A percentile compares a stretch with the other conserved stretches of the same genome.
phyloP scores from a whole-genome alignment of 495 filamentous ascomycete genomes.

The Trichoderma virens region DNA sequence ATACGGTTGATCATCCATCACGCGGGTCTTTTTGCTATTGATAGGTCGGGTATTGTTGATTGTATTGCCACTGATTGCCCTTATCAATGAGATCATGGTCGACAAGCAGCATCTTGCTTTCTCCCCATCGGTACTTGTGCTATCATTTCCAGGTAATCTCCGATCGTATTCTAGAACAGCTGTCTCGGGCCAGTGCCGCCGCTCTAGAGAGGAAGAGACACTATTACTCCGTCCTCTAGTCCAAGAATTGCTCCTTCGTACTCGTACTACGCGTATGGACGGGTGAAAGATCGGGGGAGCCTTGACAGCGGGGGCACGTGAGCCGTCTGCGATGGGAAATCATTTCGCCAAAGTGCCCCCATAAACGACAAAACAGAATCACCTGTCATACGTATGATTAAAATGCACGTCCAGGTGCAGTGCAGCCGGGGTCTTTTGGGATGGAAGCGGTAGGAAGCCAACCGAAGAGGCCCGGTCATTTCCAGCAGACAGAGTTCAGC shows the following conservation, averaged over 20 bases:
- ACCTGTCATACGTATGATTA: background rate
- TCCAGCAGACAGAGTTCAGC: constrained; percentile 7
- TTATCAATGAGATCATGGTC: too few species aligned
- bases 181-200: background rate
- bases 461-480: too few species aligned
- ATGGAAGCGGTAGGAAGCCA: background rate
- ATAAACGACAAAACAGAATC: background rate
- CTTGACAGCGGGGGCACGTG: background rate
- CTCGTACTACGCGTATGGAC: background rate
- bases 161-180: background rate
- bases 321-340: background rate
- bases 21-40: too few species aligned
- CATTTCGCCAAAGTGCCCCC: background rate
- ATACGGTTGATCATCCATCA: too few species aligned
- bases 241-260: background rate
- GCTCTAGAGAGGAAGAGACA: background rate
- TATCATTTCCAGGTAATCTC: background rate
- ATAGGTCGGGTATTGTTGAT: too few species aligned
- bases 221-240: background rate
- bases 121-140: background rate
- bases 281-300: background rate
- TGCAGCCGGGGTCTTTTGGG: background rate
- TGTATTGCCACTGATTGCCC: too few species aligned
- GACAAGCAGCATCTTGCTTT: background rate
- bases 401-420: background rate